Percentiles rank a stretch among this genome's conserved stretches.
Conservation (phyloP, 805 yeast genomes). For the Kluyveromyces wickerhamii region DNA sequence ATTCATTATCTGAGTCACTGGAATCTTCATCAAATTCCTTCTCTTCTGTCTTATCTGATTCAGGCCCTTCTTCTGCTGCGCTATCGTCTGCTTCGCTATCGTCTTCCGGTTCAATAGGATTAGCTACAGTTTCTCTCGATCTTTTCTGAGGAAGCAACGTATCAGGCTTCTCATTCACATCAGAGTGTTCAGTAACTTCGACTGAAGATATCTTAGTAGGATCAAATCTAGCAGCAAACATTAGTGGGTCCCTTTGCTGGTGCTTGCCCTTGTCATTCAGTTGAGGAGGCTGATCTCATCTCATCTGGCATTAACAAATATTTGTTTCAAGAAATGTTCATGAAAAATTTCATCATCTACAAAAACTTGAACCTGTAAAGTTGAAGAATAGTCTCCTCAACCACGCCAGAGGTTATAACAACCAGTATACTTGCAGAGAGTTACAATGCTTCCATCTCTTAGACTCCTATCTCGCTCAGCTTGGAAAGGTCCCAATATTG, state of each 20-base stretch:
- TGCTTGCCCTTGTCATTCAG: too few relatives aligned
- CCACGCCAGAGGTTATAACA: too few relatives aligned
- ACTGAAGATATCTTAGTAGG: slow-evolving; percentile 32
- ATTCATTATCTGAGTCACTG: not conserved
- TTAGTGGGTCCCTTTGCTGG: slow-evolving; percentile 12
- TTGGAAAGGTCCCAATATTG: slow-evolving; percentile 84
- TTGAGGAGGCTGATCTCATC: too few relatives aligned
- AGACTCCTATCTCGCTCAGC: slow-evolving; percentile 42
- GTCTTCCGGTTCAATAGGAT: too few relatives aligned
- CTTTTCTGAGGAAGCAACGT: slow-evolving; percentile 12
- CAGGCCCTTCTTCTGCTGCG: slow-evolving; percentile 12
- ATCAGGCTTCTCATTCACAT: slow-evolving; percentile 19
- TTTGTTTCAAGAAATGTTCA: not conserved
- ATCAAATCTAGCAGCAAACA: slow-evolving; percentile 64
- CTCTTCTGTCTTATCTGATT: slow-evolving; percentile 9
- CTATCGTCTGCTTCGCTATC: slow-evolving; percentile 10
- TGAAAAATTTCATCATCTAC: slow-evolving; percentile 2
- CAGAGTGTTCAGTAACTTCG: too few relatives aligned
- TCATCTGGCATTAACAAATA: too few relatives aligned
- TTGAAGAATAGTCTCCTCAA: too few relatives aligned
- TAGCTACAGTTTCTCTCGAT: slow-evolving; percentile 11
- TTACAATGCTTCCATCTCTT: slow-evolving; percentile 18
- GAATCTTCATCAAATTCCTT: too few relatives aligned
- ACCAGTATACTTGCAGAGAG: too few relatives aligned
- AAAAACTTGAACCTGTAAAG: too few relatives aligned